These are phyloP conservation scores for Phytophthora cryptogea DNA, from an alignment of 352 stramenopile genomes.

Conservation along the genomic window DNA sequence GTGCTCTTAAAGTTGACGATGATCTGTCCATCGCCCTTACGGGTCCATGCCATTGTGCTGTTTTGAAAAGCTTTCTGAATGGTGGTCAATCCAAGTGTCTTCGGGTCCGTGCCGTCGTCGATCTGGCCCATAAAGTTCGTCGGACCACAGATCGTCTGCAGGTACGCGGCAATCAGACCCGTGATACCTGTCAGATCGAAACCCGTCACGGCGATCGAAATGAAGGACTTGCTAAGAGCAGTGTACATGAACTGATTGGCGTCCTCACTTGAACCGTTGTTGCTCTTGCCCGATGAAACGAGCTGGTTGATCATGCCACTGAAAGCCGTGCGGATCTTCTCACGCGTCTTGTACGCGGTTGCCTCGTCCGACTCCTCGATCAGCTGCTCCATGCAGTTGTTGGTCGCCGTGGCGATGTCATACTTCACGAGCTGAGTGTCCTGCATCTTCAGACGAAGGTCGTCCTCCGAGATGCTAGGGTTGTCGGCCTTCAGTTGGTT, in stretches of 20 bases:
- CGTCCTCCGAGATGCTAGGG: slow-evolving; percentile 39
- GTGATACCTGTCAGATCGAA: slow-evolving; percentile 67
- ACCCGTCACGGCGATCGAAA: slow-evolving; percentile 45
- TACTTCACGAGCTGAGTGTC: slow-evolving; percentile 51
- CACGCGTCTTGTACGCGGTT: slow-evolving; percentile 44
- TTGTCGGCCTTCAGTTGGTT: slow-evolving; percentile 42
- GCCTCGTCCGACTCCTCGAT: slow-evolving; percentile 32
- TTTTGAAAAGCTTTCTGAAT: slow-evolving; percentile 48
- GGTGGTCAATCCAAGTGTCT: slow-evolving; percentile 46
- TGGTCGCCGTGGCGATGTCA: slow-evolving; percentile 52
- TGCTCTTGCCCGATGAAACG: slow-evolving; percentile 39
- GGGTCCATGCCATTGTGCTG: slow-evolving; percentile 46
- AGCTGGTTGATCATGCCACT: slow-evolving; percentile 61
- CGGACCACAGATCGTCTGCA: slow-evolving; percentile 63
- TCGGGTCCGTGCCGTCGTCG: slow-evolving; percentile 47
- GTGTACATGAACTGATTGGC: slow-evolving; percentile 44
- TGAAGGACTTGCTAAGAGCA: slow-evolving; percentile 45
- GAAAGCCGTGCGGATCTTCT: slow-evolving; percentile 58
- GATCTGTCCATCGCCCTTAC: slow-evolving; percentile 3
- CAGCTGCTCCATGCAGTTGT: slow-evolving; percentile 51
- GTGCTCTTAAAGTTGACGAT: not conserved
- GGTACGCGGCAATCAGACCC: slow-evolving; percentile 45
- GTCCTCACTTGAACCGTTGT: slow-evolving; percentile 42
- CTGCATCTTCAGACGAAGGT: slow-evolving; percentile 47
- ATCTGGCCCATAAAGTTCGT: slow-evolving; percentile 61